Percentiles rank a stretch among this genome's conserved stretches.
These are phyloP conservation scores for Zygosaccharomyces pseudorouxii DNA, from an alignment of 805 yeast genomes.

Conservation along the genomic window DNA sequence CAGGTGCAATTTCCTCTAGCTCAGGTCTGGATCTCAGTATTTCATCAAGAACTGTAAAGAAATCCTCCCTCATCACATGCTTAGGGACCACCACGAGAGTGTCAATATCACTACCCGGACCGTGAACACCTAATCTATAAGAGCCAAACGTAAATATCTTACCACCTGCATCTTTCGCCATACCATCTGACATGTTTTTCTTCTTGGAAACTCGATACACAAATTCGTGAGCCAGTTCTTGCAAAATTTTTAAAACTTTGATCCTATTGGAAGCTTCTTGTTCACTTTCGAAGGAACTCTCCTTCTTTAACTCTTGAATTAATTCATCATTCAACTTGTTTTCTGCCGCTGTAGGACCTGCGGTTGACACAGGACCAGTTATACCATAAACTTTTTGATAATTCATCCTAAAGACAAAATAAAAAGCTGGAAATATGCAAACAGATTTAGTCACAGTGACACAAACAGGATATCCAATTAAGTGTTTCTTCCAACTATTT, in stretches of 20 bases:
- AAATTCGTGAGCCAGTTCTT: slow-evolving; percentile 70
- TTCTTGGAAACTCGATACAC: slow-evolving; percentile 74
- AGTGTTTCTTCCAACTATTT: neutral
- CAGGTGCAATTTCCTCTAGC: slow-evolving; percentile 84
- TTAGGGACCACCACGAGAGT: slow-evolving; percentile 95
- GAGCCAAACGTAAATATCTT: slow-evolving; percentile 96
- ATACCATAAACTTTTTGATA: slow-evolving; percentile 35
- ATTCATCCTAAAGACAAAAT: slow-evolving; percentile 18
- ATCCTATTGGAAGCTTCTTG: slow-evolving; percentile 77
- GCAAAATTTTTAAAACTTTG: slow-evolving; percentile 65
- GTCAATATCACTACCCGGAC: slow-evolving; percentile 98
- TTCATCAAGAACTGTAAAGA: slow-evolving; percentile 73
- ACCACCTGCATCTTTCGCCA: slow-evolving; percentile 97
- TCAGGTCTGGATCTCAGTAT: slow-evolving; percentile 71
- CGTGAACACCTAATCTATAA: slow-evolving; percentile 90
- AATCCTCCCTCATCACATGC: slow-evolving; percentile 86
- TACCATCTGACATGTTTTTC: slow-evolving; percentile 93
- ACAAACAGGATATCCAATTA: neutral
- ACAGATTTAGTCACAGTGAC: neutral
- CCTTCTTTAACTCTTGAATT: slow-evolving; percentile 70
- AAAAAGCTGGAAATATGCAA: neutral
- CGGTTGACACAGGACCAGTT: slow-evolving; percentile 69
- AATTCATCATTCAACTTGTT: slow-evolving; percentile 67
- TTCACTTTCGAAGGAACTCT: slow-evolving; percentile 87
- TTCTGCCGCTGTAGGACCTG: slow-evolving; percentile 80